Evolutionary conservation across 164 flowering plant species (phyloP).

Genomic region (Akebia trifoliata): DNA sequence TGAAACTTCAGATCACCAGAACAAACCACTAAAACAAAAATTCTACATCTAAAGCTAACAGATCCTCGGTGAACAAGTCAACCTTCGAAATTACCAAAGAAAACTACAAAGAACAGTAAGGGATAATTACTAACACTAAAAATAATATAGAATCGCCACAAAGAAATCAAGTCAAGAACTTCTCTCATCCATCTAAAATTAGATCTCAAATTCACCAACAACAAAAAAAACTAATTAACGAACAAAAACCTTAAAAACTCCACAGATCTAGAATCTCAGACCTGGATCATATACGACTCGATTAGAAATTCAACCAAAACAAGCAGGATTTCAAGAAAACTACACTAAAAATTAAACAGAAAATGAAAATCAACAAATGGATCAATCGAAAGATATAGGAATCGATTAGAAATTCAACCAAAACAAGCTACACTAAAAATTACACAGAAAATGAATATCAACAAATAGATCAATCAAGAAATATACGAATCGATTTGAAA

Average conservation of each 20-base stretch:
- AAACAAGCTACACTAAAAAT: neutral
- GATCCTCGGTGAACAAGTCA: too few relatives aligned
- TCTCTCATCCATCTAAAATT: too few relatives aligned
- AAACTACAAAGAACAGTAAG: too few relatives aligned
- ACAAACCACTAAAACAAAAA: neutral
- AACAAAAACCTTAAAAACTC: neutral
- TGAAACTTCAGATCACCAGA: neutral
- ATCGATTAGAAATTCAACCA: neutral
- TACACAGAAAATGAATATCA: neutral
- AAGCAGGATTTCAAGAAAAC: neutral
- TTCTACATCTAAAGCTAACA: neutral
- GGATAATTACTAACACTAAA: neutral
- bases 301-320: conserved; percentile 1
- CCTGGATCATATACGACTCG: neutral
- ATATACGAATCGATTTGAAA: neutral
- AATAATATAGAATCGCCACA: too few relatives aligned
- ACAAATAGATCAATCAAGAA: conserved; percentile 4
- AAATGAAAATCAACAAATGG: conserved; percentile 3
- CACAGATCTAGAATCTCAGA: conserved; percentile 20
- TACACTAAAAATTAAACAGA: neutral
- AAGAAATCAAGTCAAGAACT: neutral
- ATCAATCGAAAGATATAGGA: neutral
- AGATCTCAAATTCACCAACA: conserved; percentile 15
- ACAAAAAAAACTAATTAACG: neutral
- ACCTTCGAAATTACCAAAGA: too few relatives aligned